A percentile compares a stretch with the other conserved stretches of the same genome.
Evolutionary conservation across 805 yeast genomes (phyloP).

Genomic region (Scheffersomyces amazonensis): DNA sequence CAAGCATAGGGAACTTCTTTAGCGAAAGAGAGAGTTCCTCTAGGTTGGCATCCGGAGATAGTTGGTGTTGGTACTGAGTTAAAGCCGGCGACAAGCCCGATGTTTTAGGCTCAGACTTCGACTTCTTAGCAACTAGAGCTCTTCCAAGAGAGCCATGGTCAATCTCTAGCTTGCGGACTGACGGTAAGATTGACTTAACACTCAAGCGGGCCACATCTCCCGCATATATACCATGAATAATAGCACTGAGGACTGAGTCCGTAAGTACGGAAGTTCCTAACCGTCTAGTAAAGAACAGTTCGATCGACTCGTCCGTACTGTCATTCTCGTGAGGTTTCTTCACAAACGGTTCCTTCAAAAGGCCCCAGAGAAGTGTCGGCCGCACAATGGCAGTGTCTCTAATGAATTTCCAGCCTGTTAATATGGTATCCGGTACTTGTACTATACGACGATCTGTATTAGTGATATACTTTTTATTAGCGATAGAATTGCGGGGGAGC

Average conservation of each 20-base stretch:
- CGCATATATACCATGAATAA: constrained; percentile 87
- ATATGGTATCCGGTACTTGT: constrained; percentile 49
- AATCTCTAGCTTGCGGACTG: constrained; percentile 55
- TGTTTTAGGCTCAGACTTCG: not conserved
- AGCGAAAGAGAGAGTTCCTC: constrained; percentile 31
- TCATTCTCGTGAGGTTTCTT: constrained; percentile 13
- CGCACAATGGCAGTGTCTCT: constrained; percentile 26
- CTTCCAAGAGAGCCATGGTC: constrained; percentile 56
- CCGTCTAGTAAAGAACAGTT: constrained; percentile 62
- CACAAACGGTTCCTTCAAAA: constrained; percentile 51
- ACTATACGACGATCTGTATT: constrained; percentile 44
- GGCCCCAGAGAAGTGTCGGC: constrained; percentile 22
- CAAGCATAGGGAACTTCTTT: constrained; percentile 59
- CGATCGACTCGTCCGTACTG: constrained; percentile 66
- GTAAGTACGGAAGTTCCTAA: constrained; percentile 55
- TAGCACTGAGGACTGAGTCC: constrained; percentile 69
- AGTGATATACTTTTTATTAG: constrained; percentile 71
- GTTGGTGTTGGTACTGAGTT: constrained; percentile 3
- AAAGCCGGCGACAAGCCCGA: constrained; percentile 2
- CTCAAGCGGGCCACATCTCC: constrained; percentile 65
- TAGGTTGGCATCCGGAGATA: constrained; percentile 28
- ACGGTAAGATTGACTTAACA: constrained; percentile 56
- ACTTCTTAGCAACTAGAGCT: constrained; percentile 18
- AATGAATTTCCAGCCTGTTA: constrained; percentile 22
- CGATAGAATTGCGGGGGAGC: constrained; percentile 53